phyloP scores from a whole-genome alignment of 2,329 filamentous ascomycete genomes.

The Alternaria sp. region DNA sequence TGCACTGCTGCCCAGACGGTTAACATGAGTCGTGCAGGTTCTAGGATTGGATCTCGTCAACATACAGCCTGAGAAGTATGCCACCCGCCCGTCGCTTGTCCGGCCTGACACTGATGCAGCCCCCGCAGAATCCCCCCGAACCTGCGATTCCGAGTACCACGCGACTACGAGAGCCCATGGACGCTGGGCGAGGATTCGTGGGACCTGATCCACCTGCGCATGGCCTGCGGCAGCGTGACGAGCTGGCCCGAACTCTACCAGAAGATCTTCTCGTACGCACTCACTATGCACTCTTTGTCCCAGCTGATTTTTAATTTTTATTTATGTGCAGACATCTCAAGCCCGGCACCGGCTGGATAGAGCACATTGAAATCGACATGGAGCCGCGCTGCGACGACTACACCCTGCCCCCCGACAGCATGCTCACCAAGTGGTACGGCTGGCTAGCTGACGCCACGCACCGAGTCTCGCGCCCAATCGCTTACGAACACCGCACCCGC shows the following conservation, averaged over 20 bases:
- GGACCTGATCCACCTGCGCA: slow-evolving; percentile 84
- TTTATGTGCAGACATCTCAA: slow-evolving; percentile 69
- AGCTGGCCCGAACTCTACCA: slow-evolving; percentile 79
- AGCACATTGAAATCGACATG: slow-evolving; percentile 91
- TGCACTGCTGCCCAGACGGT: slow-evolving; percentile 32
- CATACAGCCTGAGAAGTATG: slow-evolving; percentile 67
- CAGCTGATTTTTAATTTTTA: too few species aligned
- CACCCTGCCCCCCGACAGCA: slow-evolving; percentile 65
- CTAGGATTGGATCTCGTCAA: slow-evolving; percentile 68
- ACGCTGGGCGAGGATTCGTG: slow-evolving; percentile 71
- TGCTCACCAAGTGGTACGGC: slow-evolving; percentile 73
- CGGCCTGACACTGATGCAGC: slow-evolving; percentile 44
- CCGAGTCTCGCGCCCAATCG: slow-evolving; percentile 69
- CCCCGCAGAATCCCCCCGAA: slow-evolving; percentile 72
- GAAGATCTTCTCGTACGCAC: slow-evolving; percentile 69
- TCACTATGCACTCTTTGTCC: slow-evolving; percentile 2
- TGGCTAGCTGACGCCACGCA: slow-evolving; percentile 74
- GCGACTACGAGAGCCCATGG: slow-evolving; percentile 84
- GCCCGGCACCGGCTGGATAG: slow-evolving; percentile 77
- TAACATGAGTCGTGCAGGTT: slow-evolving; percentile 54
- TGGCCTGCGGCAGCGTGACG: slow-evolving; percentile 78
- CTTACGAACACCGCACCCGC: slow-evolving; percentile 69
- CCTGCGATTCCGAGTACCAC: slow-evolving; percentile 70
- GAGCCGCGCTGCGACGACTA: slow-evolving; percentile 75
- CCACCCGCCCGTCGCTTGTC: slow-evolving; percentile 50